Conservation (phyloP, 768 basidiomycete genomes). For the Phylloporus sp. region DNA sequence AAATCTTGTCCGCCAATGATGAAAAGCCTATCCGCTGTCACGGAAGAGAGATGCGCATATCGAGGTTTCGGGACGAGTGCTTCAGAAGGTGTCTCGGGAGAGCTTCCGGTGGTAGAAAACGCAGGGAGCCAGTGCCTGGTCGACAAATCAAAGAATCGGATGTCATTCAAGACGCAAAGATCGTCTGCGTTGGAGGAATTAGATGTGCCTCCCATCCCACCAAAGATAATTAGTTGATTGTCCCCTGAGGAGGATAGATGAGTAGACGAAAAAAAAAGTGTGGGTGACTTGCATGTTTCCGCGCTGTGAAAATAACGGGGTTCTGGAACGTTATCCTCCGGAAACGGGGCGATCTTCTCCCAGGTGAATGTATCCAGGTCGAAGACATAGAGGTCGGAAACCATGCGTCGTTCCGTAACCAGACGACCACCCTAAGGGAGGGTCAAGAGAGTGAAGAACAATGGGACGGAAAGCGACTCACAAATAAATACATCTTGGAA, state of each 20-base stretch:
- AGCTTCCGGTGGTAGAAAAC: constrained; percentile 24
- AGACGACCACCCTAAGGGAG: constrained; percentile 72
- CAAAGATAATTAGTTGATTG: constrained; percentile 87
- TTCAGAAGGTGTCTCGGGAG: constrained; percentile 38
- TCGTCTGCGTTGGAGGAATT: constrained; percentile 71
- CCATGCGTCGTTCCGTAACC: constrained; percentile 84
- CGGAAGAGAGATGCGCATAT: constrained; percentile 91
- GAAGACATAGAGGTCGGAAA: constrained; percentile 86
- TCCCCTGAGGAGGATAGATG: constrained; percentile 50
- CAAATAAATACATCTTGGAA: constrained; percentile 87
- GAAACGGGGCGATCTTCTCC: constrained; percentile 59
- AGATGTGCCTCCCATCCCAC: constrained; percentile 86
- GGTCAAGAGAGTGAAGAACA: background rate
- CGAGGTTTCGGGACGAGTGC: constrained; percentile 72
- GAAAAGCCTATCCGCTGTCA: constrained; percentile 80
- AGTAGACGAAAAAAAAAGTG: constrained; percentile 2
- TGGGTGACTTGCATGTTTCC: constrained; percentile 60
- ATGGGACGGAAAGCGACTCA: constrained; percentile 34
- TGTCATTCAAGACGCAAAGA: constrained; percentile 88
- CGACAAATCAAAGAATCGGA: constrained; percentile 81
- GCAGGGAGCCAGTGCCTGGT: constrained; percentile 68
- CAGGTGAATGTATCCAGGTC: constrained; percentile 80
- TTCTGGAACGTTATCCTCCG: constrained; percentile 69
- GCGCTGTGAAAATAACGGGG: constrained; percentile 95
- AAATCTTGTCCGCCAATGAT: constrained; percentile 96